phyloP scores from a whole-genome alignment of 2,329 filamentous ascomycete species.

The Alternaria conjuncta region DNA sequence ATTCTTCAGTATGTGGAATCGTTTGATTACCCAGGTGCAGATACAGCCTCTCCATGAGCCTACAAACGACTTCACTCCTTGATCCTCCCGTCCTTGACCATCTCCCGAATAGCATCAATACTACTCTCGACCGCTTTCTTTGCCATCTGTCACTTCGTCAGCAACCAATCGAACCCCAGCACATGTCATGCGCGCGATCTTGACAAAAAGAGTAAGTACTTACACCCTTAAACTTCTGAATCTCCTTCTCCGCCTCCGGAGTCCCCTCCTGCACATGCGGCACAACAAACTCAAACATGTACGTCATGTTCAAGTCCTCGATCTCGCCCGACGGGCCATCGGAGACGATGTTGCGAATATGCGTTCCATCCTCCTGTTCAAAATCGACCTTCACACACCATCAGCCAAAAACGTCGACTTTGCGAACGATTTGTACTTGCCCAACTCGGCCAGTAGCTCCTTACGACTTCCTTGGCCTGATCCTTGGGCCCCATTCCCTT shows the following conservation, averaged over 20 bases:
- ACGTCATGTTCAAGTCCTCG: conserved; percentile 53
- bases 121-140: conserved; percentile 52
- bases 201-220: conserved; percentile 1
- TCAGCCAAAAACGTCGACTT: background rate
- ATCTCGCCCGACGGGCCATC: conserved; percentile 44
- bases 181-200: background rate
- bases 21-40: background rate
- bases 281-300: conserved; percentile 53
- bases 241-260: conserved; percentile 41
- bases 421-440: conserved; percentile 28
- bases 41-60: background rate
- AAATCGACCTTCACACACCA: conserved; percentile 52
- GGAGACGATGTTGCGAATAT: conserved; percentile 55
- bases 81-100: conserved; percentile 50
- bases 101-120: conserved; percentile 52
- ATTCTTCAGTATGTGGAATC: background rate
- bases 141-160: conserved; percentile 36
- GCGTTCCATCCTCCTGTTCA: conserved; percentile 50
- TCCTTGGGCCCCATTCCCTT: conserved; percentile 35
- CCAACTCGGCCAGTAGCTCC: conserved; percentile 49
- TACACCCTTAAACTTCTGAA: conserved; percentile 32
- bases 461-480: conserved; percentile 49
- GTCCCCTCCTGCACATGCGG: conserved; percentile 45
- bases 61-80: conserved; percentile 3
- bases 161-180: background rate